A percentile compares a stretch with the other conserved stretches of the same genome.
phyloP scores from a whole-genome alignment of 176 grass and related monocot genomes.

The Phragmites australis region DNA sequence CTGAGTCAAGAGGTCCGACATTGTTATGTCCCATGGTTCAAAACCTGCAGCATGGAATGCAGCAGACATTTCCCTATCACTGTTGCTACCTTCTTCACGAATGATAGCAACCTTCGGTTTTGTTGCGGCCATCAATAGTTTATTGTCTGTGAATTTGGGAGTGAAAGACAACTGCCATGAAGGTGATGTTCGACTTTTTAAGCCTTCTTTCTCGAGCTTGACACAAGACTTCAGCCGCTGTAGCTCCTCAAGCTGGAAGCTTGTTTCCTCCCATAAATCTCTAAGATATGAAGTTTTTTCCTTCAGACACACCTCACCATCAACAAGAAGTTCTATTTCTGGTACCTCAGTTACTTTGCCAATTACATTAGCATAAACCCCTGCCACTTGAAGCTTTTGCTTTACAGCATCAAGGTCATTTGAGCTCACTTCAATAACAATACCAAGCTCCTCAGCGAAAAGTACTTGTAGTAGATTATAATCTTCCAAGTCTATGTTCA shows the following conservation, averaged over 20 bases:
- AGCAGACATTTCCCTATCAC: constrained; percentile 82
- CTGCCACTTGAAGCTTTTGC: constrained; percentile 59
- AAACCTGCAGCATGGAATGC: constrained; percentile 76
- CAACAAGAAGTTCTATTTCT: constrained; percentile 54
- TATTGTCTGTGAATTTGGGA: constrained; percentile 53
- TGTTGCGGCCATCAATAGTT: constrained; percentile 47
- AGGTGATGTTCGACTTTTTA: constrained; percentile 55
- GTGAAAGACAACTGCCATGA: constrained; percentile 71
- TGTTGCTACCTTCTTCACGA: constrained; percentile 86
- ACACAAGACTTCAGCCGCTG: constrained; percentile 74
- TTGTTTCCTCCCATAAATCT: constrained; percentile 86
- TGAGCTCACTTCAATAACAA: constrained; percentile 65
- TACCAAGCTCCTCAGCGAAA: constrained; percentile 82
- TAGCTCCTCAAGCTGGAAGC: constrained; percentile 77
- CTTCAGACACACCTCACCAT: constrained; percentile 52
- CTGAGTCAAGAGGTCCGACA: constrained; percentile 57
- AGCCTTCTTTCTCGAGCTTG: constrained; percentile 71
- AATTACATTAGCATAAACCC: constrained; percentile 57
- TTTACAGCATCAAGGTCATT: constrained; percentile 48
- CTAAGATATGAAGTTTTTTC: constrained; percentile 71
- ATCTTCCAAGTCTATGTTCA: constrained; percentile 58
- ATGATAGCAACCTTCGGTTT: constrained; percentile 84
- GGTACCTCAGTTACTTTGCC: constrained; percentile 60
- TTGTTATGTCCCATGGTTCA: constrained; percentile 80
- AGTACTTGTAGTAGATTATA: constrained; percentile 55